phyloP scores from a whole-genome alignment of 768 basidiomycete genomes.

The Mycena pura region DNA sequence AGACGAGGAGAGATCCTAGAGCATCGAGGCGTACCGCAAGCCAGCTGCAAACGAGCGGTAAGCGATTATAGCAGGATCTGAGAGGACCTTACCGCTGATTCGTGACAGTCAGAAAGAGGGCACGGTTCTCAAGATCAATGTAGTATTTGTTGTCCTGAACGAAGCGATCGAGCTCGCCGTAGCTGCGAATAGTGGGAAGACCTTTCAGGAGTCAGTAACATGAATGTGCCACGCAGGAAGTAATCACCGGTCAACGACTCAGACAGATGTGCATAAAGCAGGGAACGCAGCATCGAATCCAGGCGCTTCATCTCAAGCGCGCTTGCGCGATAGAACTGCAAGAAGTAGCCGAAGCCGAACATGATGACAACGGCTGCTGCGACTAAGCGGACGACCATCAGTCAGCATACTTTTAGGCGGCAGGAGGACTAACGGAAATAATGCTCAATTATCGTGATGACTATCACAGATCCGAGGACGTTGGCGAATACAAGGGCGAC shows the following conservation, averaged over 20 bases:
- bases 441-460: slow-evolving; percentile 63
- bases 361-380: slow-evolving; percentile 58
- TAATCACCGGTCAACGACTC: slow-evolving; percentile 67
- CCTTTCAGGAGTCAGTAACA: slow-evolving; percentile 36
- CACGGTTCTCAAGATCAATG: slow-evolving; percentile 79
- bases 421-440: slow-evolving; percentile 58
- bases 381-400: slow-evolving; percentile 41
- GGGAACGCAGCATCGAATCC: slow-evolving; percentile 76
- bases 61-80: neutral
- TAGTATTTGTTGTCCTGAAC: slow-evolving; percentile 67
- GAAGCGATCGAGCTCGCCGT: slow-evolving; percentile 68
- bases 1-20: slow-evolving; percentile 64
- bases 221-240: neutral
- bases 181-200: slow-evolving; percentile 74
- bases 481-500: slow-evolving; percentile 57
- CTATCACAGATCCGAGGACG: slow-evolving; percentile 57
- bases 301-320: slow-evolving; percentile 70
- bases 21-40: slow-evolving; percentile 75
- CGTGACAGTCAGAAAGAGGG: slow-evolving; percentile 67
- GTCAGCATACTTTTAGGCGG: neutral
- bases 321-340: slow-evolving; percentile 71
- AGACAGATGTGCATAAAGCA: slow-evolving; percentile 79
- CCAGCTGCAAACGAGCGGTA: slow-evolving; percentile 50
- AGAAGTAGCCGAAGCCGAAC: slow-evolving; percentile 67
- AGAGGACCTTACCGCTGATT: slow-evolving; percentile 58